These are phyloP conservation scores for Solanum paucissectum DNA, from an alignment of 257 asterid genomes.

Conservation along the genomic window DNA sequence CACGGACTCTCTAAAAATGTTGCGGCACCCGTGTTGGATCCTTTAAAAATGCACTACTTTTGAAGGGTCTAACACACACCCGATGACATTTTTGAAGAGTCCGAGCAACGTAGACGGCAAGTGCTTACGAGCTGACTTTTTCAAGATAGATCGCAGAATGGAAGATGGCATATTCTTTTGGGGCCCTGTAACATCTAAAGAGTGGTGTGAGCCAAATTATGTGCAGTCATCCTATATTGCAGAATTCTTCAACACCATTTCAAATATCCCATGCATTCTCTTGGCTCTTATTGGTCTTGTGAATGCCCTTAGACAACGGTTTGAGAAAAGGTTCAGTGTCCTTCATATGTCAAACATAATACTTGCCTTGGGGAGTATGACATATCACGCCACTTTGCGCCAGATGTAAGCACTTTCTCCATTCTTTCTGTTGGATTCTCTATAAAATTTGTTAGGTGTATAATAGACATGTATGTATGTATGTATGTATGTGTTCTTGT, in stretches of 20 bases:
- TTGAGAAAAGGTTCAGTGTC: constrained; percentile 87
- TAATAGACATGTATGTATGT: not conserved
- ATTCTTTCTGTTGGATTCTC: not conserved
- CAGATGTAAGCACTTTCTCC: constrained; percentile 51
- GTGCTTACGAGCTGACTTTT: not conserved
- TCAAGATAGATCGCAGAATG: constrained; percentile 22
- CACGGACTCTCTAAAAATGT: not conserved
- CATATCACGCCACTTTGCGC: constrained; percentile 87
- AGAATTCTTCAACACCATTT: constrained; percentile 82
- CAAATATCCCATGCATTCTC: constrained; percentile 68
- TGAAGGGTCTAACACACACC: not conserved
- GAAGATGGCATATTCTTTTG: constrained; percentile 64
- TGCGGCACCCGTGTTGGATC: not conserved
- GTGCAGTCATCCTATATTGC: constrained; percentile 82
- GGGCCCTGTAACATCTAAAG: constrained; percentile 97
- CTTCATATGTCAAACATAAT: constrained; percentile 85
- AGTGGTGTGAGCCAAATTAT: constrained; percentile 97
- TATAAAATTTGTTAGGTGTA: not conserved
- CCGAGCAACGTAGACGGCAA: not conserved
- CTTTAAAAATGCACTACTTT: not conserved
- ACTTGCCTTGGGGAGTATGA: constrained; percentile 85
- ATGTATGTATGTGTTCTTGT: not conserved
- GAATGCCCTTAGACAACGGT: constrained; percentile 64
- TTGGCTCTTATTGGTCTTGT: constrained; percentile 78
- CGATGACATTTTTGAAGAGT: not conserved